These are phyloP conservation scores for Penicillium goetzii DNA, from an alignment of 495 filamentous ascomycete species.

Conservation along the genomic window DNA sequence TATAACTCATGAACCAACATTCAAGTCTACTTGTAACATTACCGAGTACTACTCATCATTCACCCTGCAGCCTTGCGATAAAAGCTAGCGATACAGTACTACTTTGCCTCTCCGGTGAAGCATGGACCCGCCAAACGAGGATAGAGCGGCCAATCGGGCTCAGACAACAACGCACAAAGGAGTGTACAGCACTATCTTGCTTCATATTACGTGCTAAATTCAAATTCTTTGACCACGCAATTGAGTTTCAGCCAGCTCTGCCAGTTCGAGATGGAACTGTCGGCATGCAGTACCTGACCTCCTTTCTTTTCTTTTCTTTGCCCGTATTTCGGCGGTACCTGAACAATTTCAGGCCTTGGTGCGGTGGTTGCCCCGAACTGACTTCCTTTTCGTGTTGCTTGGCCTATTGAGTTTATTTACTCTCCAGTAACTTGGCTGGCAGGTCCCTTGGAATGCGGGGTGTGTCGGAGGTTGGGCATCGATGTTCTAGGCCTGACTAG, in stretches of 20 bases:
- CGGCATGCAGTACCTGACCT: neutral
- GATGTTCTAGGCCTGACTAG: slow-evolving; percentile 1
- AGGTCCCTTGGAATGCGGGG: neutral
- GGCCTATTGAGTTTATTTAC: neutral
- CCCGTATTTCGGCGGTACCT: neutral
- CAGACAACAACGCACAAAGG: slow-evolving; percentile 5
- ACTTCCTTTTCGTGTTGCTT: neutral
- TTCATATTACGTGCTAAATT: neutral
- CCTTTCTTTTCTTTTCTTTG: neutral
- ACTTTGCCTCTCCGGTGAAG: neutral
- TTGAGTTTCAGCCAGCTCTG: neutral
- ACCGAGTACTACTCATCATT: neutral
- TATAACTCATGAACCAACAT: slow-evolving; percentile 30
- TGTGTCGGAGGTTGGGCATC: neutral
- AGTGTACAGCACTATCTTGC: neutral
- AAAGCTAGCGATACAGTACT: neutral
- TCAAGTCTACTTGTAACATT: neutral
- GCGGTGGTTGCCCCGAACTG: neutral
- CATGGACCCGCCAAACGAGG: neutral
- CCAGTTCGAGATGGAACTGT: neutral
- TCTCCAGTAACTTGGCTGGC: neutral
- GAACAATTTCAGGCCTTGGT: neutral
- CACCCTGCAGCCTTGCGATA: neutral
- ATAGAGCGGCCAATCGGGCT: neutral
- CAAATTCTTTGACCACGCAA: neutral